Percentiles rank a stretch among this genome's conserved stretches.
Evolutionary conservation across 306 rosid genomes (phyloP).

Genomic region (Prunus dulcis): DNA sequence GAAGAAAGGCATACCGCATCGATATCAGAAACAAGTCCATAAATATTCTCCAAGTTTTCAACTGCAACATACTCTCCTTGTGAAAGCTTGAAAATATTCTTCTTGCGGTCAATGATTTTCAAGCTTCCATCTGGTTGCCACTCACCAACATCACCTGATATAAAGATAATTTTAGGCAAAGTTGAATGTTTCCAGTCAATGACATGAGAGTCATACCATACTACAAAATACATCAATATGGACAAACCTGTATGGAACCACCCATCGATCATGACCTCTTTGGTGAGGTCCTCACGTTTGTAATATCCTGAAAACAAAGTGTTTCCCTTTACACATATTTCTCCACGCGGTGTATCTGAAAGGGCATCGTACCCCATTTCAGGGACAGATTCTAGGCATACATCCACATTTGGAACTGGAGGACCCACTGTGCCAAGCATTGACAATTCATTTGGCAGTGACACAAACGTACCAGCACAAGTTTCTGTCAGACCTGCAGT

Average conservation of each 20-base stretch:
- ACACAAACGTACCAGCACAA: slow-evolving; percentile 91
- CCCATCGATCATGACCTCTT: slow-evolving; percentile 76
- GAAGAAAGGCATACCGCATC: slow-evolving; percentile 60
- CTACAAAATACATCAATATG: slow-evolving; percentile 13
- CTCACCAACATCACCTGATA: slow-evolving; percentile 91
- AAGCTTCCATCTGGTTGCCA: slow-evolving; percentile 96
- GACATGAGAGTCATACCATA: slow-evolving; percentile 11
- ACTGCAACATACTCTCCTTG: slow-evolving; percentile 99
- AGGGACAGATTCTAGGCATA: slow-evolving; percentile 88
- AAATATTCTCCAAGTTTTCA: slow-evolving; percentile 90
- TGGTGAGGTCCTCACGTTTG: slow-evolving; percentile 92
- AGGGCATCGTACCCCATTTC: slow-evolving; percentile 94
- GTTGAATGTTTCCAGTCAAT: slow-evolving; percentile 1
- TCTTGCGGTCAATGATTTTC: slow-evolving; percentile 93
- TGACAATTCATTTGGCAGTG: slow-evolving; percentile 67
- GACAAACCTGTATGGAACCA: slow-evolving; percentile 96
- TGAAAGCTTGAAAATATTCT: slow-evolving; percentile 96
- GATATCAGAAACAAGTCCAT: slow-evolving; percentile 57
- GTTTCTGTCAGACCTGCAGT: slow-evolving; percentile 91
- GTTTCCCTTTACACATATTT: slow-evolving; percentile 73
- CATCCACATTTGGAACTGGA: slow-evolving; percentile 93
- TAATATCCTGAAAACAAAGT: slow-evolving; percentile 86
- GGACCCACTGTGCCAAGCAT: slow-evolving; percentile 99
- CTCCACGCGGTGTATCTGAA: slow-evolving; percentile 75
- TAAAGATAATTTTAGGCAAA: slow-evolving; percentile 24